A percentile compares a stretch with the other conserved stretches of the same genome.
Conservation (phyloP, 2,329 filamentous ascomycete species). For the Lizonia empirigonia region DNA sequence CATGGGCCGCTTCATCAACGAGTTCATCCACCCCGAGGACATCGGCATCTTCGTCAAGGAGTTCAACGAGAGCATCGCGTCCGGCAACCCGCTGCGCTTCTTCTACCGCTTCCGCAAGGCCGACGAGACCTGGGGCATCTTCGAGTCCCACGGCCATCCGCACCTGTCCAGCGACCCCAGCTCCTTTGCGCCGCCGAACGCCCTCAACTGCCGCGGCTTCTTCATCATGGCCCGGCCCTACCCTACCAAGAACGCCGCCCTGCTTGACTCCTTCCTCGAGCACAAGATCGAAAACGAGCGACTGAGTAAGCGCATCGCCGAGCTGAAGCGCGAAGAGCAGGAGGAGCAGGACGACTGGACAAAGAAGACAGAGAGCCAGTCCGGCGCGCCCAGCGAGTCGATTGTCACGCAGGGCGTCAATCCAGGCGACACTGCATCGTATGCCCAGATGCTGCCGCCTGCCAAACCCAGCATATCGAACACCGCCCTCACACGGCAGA, state of each 20-base stretch:
- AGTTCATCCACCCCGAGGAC: slow-evolving; percentile 87
- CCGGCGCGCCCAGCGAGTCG: slow-evolving; percentile 11
- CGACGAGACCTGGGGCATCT: slow-evolving; percentile 75
- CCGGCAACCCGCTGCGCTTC: slow-evolving; percentile 77
- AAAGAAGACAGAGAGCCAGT: slow-evolving; percentile 56
- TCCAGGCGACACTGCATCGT: slow-evolving; percentile 48
- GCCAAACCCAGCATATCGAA: slow-evolving; percentile 68
- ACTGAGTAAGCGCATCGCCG: slow-evolving; percentile 79
- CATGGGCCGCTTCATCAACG: slow-evolving; percentile 74
- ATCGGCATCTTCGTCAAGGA: slow-evolving; percentile 81
- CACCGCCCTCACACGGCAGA: slow-evolving; percentile 75
- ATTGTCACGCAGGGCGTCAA: slow-evolving; percentile 53
- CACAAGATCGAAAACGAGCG: slow-evolving; percentile 97
- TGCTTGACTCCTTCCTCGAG: slow-evolving; percentile 91
- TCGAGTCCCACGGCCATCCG: slow-evolving; percentile 91
- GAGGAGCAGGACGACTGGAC: slow-evolving; percentile 74
- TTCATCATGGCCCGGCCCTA: slow-evolving; percentile 94
- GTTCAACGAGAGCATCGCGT: slow-evolving; percentile 86
- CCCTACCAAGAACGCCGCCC: slow-evolving; percentile 81
- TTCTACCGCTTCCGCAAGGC: slow-evolving; percentile 84
- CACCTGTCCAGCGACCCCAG: slow-evolving; percentile 77
- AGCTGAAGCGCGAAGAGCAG: slow-evolving; percentile 82
- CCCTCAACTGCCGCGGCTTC: slow-evolving; percentile 77
- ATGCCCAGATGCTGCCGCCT: slow-evolving; percentile 68
- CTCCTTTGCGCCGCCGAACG: slow-evolving; percentile 65